phyloP scores from a whole-genome alignment of 2,329 filamentous ascomycete genomes.

The Talaromyces sp. region DNA sequence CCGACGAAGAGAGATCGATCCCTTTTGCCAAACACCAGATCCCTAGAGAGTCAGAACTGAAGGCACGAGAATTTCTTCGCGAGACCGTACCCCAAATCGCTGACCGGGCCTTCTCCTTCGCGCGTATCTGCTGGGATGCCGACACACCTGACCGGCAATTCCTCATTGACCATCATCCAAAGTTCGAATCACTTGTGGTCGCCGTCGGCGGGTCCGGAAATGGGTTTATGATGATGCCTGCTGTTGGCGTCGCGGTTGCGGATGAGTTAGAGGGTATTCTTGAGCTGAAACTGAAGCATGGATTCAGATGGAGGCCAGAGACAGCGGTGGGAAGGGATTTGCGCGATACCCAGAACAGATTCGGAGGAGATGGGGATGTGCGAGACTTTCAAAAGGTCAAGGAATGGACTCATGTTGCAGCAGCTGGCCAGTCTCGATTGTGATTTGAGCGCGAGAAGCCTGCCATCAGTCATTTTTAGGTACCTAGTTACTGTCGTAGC shows the following conservation, averaged over 20 bases:
- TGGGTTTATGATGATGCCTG: constrained; percentile 49
- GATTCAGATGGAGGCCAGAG: constrained; percentile 50
- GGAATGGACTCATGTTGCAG: constrained; percentile 6
- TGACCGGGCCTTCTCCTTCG: constrained; percentile 46
- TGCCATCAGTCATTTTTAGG: no score
- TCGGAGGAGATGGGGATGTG: constrained; percentile 23
- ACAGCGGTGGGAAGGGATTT: constrained; percentile 35
- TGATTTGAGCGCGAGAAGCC: no score
- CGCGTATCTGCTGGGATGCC: constrained; percentile 54
- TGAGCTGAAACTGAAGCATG: constrained; percentile 38
- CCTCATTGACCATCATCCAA: constrained; percentile 48
- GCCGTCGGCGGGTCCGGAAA: constrained; percentile 49
- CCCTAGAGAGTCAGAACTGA: constrained; percentile 44
- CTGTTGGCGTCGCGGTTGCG: constrained; percentile 46
- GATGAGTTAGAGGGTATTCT: constrained; percentile 44
- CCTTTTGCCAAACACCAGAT: constrained; percentile 42
- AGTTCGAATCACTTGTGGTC: constrained; percentile 40
- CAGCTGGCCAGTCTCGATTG: no score
- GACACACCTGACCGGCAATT: constrained; percentile 53
- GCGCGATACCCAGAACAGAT: constrained; percentile 46
- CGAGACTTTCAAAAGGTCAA: constrained; percentile 8
- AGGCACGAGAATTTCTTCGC: constrained; percentile 45
- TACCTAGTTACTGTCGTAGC: no score
- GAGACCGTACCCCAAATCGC: constrained; percentile 52
- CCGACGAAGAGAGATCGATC: constrained; percentile 26